Conservation (phyloP, 257 asterid species). For the Solanum megistacrolobum region DNA sequence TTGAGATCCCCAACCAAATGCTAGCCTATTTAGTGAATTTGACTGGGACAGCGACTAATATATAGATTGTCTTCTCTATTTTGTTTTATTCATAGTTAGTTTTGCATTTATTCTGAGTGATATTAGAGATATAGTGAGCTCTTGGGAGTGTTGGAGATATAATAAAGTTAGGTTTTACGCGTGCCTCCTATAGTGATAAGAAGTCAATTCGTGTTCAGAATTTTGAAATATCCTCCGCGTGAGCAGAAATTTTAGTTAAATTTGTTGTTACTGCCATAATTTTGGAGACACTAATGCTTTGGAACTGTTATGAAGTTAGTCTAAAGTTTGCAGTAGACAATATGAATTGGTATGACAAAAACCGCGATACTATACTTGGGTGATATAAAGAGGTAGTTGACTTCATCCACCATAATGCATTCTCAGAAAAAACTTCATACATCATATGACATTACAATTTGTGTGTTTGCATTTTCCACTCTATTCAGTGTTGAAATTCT, state of each 20-base stretch:
- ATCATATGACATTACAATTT: not conserved
- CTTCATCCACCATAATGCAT: not conserved
- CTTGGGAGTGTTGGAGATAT: not conserved
- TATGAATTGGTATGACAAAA: not conserved
- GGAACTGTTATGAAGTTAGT: not conserved
- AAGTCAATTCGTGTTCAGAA: not conserved
- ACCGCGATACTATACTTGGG: not conserved
- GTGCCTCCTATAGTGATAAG: not conserved
- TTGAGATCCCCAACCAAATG: not conserved
- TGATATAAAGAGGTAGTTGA: not conserved
- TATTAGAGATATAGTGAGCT: not conserved
- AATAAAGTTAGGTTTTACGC: not conserved
- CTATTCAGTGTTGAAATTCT: not conserved
- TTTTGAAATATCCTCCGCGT: not conserved
- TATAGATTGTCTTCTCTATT: not conserved
- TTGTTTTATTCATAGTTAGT: not conserved
- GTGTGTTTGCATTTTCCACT: not conserved
- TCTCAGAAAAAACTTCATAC: not conserved
- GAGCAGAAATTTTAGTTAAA: not conserved
- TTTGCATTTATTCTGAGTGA: not conserved
- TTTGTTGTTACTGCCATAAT: not conserved
- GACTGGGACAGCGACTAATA: too few relatives aligned
- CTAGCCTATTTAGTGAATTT: too few relatives aligned
- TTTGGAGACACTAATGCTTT: not conserved
- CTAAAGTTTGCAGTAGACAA: not conserved